Percentiles rank a stretch among this genome's conserved stretches.
phyloP scores from a whole-genome alignment of 2,329 filamentous ascomycete species.

The Dendryphion nanum region DNA sequence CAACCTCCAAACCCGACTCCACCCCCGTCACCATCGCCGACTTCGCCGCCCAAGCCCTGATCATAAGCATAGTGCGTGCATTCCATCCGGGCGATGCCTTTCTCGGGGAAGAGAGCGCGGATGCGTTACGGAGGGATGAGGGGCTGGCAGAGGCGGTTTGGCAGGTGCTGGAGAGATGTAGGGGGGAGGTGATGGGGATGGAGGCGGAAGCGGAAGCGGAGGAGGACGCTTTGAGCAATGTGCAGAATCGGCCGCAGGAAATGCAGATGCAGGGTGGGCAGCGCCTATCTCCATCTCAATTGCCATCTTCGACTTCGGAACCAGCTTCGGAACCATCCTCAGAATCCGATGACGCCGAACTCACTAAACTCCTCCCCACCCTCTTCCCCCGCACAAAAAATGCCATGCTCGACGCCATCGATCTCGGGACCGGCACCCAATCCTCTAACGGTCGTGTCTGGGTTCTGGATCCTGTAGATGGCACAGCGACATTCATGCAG shows the following conservation, averaged over 20 bases:
- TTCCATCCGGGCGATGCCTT: constrained; percentile 58
- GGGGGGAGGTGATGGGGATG: too few relatives aligned
- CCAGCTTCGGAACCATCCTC: too few relatives aligned
- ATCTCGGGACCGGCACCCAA: constrained; percentile 53
- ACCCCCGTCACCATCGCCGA: constrained; percentile 64
- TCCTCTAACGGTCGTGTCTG: constrained; percentile 51
- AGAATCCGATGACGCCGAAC: not conserved
- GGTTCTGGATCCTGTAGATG: constrained; percentile 66
- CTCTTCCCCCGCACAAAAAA: constrained; percentile 46
- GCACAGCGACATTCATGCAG: constrained; percentile 60
- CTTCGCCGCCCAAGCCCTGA: constrained; percentile 62
- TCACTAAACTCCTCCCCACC: constrained; percentile 6
- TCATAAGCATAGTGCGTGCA: constrained; percentile 56
- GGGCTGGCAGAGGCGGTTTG: constrained; percentile 55
- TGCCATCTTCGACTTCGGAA: not conserved
- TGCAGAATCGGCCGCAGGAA: too few relatives aligned
- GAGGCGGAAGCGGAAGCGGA: not conserved
- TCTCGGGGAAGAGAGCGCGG: constrained; percentile 61
- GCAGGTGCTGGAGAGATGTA: constrained; percentile 48
- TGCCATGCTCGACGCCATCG: constrained; percentile 62
- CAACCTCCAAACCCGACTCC: constrained; percentile 56
- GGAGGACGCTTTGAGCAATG: constrained; percentile 7
- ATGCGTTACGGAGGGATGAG: constrained; percentile 50
- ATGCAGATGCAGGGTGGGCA: constrained; percentile 7
- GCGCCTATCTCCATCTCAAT: too few relatives aligned